A percentile compares a stretch with the other conserved stretches of the same genome.
These are phyloP conservation scores for Fomitopsis schrenkii DNA, from an alignment of 1,284 basidiomycete species.

Conservation along the genomic window DNA sequence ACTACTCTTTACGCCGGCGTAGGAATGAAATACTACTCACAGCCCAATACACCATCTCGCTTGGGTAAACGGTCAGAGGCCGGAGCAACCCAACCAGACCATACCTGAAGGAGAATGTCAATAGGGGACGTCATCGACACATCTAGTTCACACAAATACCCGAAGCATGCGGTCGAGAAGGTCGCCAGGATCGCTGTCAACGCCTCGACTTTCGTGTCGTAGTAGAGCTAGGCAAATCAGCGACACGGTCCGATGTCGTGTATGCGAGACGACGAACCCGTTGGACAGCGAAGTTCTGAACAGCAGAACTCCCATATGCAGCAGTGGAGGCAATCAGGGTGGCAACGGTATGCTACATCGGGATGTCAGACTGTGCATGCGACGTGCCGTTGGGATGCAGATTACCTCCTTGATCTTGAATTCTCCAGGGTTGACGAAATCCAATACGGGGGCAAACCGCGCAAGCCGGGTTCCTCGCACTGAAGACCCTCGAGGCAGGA, in stretches of 20 bases:
- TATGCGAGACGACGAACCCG: conserved; percentile 32
- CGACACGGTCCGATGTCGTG: neutral
- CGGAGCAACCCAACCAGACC: conserved; percentile 55
- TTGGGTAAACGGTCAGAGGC: conserved; percentile 62
- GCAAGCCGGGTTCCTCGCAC: conserved; percentile 40
- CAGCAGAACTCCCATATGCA: conserved; percentile 45
- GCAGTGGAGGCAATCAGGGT: conserved; percentile 60
- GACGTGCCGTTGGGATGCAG: neutral
- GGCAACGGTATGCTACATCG: conserved; percentile 50
- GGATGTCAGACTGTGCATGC: neutral
- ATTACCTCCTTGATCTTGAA: conserved; percentile 60
- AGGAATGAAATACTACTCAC: conserved; percentile 29
- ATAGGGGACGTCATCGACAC: neutral
- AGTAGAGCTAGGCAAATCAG: conserved; percentile 46
- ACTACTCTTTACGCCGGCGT: conserved; percentile 3
- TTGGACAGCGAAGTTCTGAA: conserved; percentile 61
- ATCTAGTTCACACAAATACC: conserved; percentile 28
- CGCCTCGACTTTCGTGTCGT: conserved; percentile 49
- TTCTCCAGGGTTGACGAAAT: conserved; percentile 54
- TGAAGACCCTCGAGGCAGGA: conserved; percentile 35
- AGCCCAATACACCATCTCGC: conserved; percentile 68
- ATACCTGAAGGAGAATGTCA: conserved; percentile 32
- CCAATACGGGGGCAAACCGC: conserved; percentile 34
- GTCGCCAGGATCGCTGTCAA: conserved; percentile 59
- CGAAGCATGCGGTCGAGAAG: conserved; percentile 64